These are phyloP conservation scores for Achlya hypogyna DNA, from an alignment of 352 stramenopile species.

Conservation along the genomic window DNA sequence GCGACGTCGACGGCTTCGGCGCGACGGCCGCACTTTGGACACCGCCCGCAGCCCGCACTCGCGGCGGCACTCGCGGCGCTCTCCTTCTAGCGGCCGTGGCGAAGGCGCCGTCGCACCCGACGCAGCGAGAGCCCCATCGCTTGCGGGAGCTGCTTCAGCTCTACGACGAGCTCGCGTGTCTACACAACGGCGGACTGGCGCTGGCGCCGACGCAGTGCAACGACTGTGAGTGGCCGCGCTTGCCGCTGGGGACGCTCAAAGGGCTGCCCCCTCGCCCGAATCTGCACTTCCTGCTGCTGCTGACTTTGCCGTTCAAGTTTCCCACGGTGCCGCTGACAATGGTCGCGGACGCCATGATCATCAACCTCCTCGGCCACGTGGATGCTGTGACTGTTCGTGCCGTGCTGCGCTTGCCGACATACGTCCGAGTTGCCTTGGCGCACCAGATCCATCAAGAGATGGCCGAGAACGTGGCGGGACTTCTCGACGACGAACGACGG, in stretches of 20 bases:
- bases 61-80: neutral
- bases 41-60: neutral
- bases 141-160: slow-evolving; percentile 31
- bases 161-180: slow-evolving; percentile 34
- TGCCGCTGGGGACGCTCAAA: slow-evolving; percentile 29
- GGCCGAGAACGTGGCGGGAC: slow-evolving; percentile 24
- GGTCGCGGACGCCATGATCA: slow-evolving; percentile 36
- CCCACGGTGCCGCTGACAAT: slow-evolving; percentile 22
- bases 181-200: slow-evolving; percentile 39
- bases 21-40: neutral
- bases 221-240: slow-evolving; percentile 27
- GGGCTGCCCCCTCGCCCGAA: slow-evolving; percentile 23
- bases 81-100: neutral
- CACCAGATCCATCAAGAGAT: slow-evolving; percentile 25
- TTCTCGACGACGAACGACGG: slow-evolving; percentile 23
- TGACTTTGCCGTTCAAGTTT: slow-evolving; percentile 38
- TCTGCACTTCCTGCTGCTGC: slow-evolving; percentile 31
- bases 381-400: slow-evolving; percentile 28
- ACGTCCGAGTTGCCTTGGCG: slow-evolving; percentile 33
- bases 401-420: slow-evolving; percentile 31
- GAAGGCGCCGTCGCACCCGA: neutral
- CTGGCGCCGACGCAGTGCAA: slow-evolving; percentile 34
- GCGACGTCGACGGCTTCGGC: slow-evolving; percentile 4
- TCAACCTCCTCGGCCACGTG: slow-evolving; percentile 32
- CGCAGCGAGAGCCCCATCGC: slow-evolving; percentile 29